Evolutionary conservation across 1,284 basidiomycete genomes (phyloP).

Genomic region (Leccinum angustisporum): DNA sequence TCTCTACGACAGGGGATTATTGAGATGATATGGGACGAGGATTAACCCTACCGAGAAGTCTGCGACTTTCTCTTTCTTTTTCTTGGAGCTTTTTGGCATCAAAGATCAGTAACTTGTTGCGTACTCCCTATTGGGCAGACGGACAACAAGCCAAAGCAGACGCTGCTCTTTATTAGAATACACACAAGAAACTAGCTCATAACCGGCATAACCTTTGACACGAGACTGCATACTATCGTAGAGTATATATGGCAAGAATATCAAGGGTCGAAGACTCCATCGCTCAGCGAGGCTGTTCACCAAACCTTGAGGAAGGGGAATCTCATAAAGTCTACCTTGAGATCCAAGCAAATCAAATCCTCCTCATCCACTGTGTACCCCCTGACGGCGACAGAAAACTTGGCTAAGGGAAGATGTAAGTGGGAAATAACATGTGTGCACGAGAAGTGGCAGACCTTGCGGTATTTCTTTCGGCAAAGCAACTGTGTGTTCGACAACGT

Average conservation of each 20-base stretch:
- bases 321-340: slow-evolving; percentile 74
- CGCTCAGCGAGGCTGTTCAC: slow-evolving; percentile 19
- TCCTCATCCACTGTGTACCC: slow-evolving; percentile 81
- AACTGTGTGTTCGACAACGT: slow-evolving; percentile 78
- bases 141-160: background rate
- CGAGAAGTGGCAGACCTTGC: slow-evolving; percentile 56
- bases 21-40: background rate
- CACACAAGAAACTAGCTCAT: no score
- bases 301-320: slow-evolving; percentile 36
- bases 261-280: background rate
- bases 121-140: slow-evolving; percentile 3
- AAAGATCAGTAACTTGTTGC: background rate
- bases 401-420: slow-evolving; percentile 54
- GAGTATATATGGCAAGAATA: slow-evolving; percentile 8
- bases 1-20: slow-evolving; percentile 60
- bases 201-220: background rate
- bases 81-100: slow-evolving; percentile 90
- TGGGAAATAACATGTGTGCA: background rate
- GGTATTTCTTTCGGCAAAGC: slow-evolving; percentile 88
- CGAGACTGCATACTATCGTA: background rate
- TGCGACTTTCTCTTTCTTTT: slow-evolving; percentile 83
- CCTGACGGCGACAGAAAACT: slow-evolving; percentile 74
- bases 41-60: slow-evolving; percentile 71
- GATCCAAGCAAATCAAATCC: slow-evolving; percentile 77
- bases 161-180: no score